phyloP scores from a whole-genome alignment of 2,329 filamentous ascomycete genomes.

The Aureobasidium sp. region DNA sequence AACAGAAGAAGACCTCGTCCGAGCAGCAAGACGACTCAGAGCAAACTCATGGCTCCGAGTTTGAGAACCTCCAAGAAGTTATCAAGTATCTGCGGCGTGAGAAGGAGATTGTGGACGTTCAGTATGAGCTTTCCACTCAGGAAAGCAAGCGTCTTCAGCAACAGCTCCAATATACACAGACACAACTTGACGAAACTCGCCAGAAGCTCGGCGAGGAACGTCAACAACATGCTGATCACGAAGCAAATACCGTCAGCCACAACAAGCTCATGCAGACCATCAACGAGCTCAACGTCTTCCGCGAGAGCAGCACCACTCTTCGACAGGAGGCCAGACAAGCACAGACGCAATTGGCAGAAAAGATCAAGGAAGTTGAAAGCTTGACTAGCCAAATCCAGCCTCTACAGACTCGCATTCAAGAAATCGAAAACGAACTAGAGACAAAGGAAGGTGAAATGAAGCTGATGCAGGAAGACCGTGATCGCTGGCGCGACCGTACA shows the following conservation, averaged over 20 bases:
- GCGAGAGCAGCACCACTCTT: conserved; percentile 86
- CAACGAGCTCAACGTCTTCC: conserved; percentile 90
- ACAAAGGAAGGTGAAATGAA: conserved; percentile 82
- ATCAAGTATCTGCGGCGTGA: conserved; percentile 87
- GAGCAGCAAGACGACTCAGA: conserved; percentile 44
- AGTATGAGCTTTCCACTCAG: conserved; percentile 80
- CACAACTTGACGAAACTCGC: conserved; percentile 79
- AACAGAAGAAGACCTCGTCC: conserved; percentile 59
- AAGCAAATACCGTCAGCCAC: conserved; percentile 67
- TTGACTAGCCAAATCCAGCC: conserved; percentile 71
- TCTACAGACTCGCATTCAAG: conserved; percentile 68
- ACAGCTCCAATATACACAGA: conserved; percentile 78
- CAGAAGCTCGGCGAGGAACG: conserved; percentile 89
- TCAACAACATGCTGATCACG: conserved; percentile 62
- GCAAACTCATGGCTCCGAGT: conserved; percentile 36
- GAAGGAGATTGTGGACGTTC: conserved; percentile 97
- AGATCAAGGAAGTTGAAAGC: conserved; percentile 64
- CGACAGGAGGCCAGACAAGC: conserved; percentile 78
- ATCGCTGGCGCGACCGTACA: conserved; percentile 91
- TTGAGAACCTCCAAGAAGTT: conserved; percentile 67
- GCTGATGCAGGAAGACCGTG: conserved; percentile 81
- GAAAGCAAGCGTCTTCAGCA: conserved; percentile 84
- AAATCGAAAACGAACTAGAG: conserved; percentile 72
- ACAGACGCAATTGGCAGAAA: conserved; percentile 66
- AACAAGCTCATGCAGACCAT: conserved; percentile 90